Base-by-base conservation (phyloP, 2,329 filamentous ascomycete genomes). In the Microdochium paspali region DNA sequence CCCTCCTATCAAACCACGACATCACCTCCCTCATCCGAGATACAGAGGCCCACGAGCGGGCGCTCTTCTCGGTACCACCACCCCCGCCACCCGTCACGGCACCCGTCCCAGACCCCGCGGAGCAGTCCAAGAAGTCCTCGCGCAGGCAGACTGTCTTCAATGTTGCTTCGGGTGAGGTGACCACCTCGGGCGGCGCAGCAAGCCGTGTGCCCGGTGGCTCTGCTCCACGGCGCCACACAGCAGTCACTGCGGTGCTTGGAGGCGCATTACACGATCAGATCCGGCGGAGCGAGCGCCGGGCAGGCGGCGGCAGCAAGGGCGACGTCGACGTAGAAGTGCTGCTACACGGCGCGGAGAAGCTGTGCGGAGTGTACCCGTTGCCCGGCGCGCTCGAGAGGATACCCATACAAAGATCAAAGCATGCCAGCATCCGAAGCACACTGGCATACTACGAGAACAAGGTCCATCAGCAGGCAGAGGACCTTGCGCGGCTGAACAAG, bases 1-100 rank as follows among this genome's bases (percentile, higher is more conserved):
- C 93, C 28, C 77, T 98, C 32, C 82, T 97, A 44, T 83, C 85
- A 48, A 83, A 83, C 55, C 84, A 90, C 65, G 93, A 98, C 65
- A 97, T 98, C 56, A 97, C 93, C 3, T 80, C 87, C 12, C 73
- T 98, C 44, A 96, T 98, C 59, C 87, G 93, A 51, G 93, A 98
- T 64, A 96, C 91, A 3, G 93, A 98, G 66, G 71, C 85, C 21
- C 91, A 97, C 68, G 93, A 98, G 66, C 85, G 90, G 59, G 91
- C 91, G 6, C 80, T 98, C 18, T 98, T 97, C 71, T 94, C 91
- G 31, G 84, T 95, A 0, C 90, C 91, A 1, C 82, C 87, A 0
- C 80, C 86, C 0, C 74, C 69, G 4, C 73, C 74, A 3, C 76
- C 60, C 35, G 69, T 58, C 45, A 66, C 59, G 52, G 71, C 61